Evolutionary conservation across 768 basidiomycete species (phyloP).

Genomic region (Tricholoma furcatifolium): DNA sequence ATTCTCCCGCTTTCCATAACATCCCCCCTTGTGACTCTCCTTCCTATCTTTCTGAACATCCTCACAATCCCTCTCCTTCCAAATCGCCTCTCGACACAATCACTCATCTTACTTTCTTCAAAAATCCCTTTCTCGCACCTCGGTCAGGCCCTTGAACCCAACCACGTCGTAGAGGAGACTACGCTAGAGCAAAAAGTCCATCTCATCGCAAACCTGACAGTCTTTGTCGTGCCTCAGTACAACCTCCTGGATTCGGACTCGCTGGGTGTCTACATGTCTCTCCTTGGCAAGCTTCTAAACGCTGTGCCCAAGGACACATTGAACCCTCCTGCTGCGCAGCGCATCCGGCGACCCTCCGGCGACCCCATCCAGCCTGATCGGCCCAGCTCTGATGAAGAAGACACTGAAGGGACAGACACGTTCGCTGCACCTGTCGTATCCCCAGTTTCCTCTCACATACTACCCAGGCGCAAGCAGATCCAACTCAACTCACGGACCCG

Average conservation of each 20-base stretch:
- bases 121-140: constrained; percentile 53
- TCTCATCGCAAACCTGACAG: constrained; percentile 69
- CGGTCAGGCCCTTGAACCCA: constrained; percentile 21
- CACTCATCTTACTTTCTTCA: constrained; percentile 64
- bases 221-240: constrained; percentile 66
- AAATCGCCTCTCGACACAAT: constrained; percentile 62
- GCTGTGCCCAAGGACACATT: constrained; percentile 51
- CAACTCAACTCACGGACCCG: constrained; percentile 56
- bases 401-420: too few relatives aligned
- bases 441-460: constrained; percentile 24
- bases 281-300: constrained; percentile 53
- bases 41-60: constrained; percentile 52
- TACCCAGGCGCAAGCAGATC: constrained; percentile 34
- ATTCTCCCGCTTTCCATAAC: constrained; percentile 38
- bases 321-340: constrained; percentile 44
- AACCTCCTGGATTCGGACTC: constrained; percentile 41
- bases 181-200: constrained; percentile 43
- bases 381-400: constrained; percentile 28
- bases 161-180: constrained; percentile 26
- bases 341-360: too few relatives aligned
- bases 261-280: constrained; percentile 51
- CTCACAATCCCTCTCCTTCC: constrained; percentile 78
- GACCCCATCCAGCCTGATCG: too few relatives aligned
- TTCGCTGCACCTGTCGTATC: constrained; percentile 38
- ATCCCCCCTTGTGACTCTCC: constrained; percentile 24